Base-by-base conservation (phyloP, 331 rosid genomes). In the Quercus tomentella region DNA sequence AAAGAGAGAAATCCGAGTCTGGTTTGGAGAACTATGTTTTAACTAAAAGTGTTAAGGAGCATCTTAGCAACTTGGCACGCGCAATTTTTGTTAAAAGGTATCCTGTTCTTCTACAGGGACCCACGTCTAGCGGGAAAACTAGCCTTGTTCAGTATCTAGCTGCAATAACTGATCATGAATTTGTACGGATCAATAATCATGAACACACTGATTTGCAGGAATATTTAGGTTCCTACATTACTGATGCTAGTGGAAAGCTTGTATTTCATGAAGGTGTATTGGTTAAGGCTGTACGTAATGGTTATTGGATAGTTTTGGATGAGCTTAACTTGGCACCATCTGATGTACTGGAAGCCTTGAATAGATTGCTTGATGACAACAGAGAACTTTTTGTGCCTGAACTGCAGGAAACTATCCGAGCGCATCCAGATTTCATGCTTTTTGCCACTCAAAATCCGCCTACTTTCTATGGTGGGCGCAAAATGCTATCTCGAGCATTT, bases 401-500 rank as follows among this genome's bases (percentile, higher is more conserved):
- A 80, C 86, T 91, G 74, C 91, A 91, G 87, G 86, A 84, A 75
- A 91, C 92, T 21, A 76, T 93, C 78, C 69, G 54, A 81, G 96
- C 99, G 33, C 89, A 95, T 87, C 89, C 89, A 56, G 75, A 93
- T 66, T 95, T 95, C 63, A 93, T 95, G 99, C 99, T 95, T 79
- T 95, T 95, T 83, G 99, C 96, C 14, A 95, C 99, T 68, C 99
- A 95, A 83, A 95, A 95, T 85, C 99, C 99, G 7, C 99, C 99
- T 61, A 89, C 92, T 79, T 76, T 86, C 51, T 95, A 95, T 85
- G 97, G 92, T 76, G 99, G 99, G 17, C 94, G 99, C 41, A 95
- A 95, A 85, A 90, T 93, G 89, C 91, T 95, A 79, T 95, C 99
- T 68, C 88, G 97, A 35, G 99, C 99, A 43, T 93, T 95, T 76